Evolutionary conservation across 2,329 filamentous ascomycete species (phyloP).

Genomic region (Penicillium sp.): DNA sequence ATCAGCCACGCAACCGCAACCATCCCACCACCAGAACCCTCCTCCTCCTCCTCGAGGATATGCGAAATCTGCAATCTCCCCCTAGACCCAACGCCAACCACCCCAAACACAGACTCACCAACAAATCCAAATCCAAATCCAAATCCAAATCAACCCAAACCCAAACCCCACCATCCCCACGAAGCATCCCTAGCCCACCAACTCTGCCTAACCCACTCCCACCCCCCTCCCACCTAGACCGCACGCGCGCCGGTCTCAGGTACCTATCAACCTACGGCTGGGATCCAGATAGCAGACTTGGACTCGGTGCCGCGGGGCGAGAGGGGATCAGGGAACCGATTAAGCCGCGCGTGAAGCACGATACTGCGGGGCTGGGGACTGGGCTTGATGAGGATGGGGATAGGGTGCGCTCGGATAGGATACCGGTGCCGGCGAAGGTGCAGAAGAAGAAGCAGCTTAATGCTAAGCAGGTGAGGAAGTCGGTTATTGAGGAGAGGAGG

Average conservation of each 20-base stretch:
- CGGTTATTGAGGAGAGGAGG: constrained; percentile 59
- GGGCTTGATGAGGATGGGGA: constrained; percentile 32
- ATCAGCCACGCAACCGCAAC: constrained; percentile 7
- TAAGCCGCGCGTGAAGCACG: constrained; percentile 66
- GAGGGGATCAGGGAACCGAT: constrained; percentile 74
- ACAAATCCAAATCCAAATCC: no score
- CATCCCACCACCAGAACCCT: constrained; percentile 3
- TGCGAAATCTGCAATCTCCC: constrained; percentile 62
- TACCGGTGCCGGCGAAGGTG: constrained; percentile 41
- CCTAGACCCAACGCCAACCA: constrained; percentile 22
- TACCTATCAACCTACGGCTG: constrained; percentile 58
- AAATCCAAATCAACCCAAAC: no score
- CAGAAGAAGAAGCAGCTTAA: constrained; percentile 61
- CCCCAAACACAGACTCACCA: no score
- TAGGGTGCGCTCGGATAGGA: constrained; percentile 27
- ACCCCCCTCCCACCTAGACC: constrained; percentile 58
- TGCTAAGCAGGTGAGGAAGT: constrained; percentile 65
- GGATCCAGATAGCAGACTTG: constrained; percentile 60
- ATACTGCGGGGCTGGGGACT: constrained; percentile 70
- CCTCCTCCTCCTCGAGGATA: neutral
- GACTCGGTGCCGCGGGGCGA: constrained; percentile 63
- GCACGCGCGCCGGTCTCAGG: constrained; percentile 52
- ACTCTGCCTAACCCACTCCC: constrained; percentile 53
- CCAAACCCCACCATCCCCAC: constrained; percentile 32
- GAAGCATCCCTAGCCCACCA: constrained; percentile 56